These are phyloP conservation scores for Neurospora hispaniola DNA, from an alignment of 495 filamentous ascomycete genomes.

Conservation along the genomic window DNA sequence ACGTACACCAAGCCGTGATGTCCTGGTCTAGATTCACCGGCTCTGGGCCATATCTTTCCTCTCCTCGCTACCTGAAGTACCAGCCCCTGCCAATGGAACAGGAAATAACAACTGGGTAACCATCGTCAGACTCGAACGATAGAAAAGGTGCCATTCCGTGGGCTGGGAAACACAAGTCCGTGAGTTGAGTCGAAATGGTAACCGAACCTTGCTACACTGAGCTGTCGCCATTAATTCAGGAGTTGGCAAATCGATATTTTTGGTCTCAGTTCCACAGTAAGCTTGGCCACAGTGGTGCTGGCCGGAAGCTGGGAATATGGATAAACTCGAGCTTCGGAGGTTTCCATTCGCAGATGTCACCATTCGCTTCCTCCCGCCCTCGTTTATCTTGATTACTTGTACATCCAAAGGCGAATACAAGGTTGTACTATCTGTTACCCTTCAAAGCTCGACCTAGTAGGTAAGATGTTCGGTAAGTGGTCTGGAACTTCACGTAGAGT, in stretches of 20 bases:
- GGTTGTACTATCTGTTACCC: not conserved
- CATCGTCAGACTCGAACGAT: not conserved
- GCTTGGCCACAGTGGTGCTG: not conserved
- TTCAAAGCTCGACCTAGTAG: not conserved
- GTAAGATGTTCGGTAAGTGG: not conserved
- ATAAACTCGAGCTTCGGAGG: not conserved
- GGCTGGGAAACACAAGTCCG: not conserved
- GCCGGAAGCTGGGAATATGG: not conserved
- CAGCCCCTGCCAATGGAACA: not conserved
- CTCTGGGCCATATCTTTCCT: not conserved
- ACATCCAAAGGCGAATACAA: not conserved
- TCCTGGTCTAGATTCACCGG: not conserved
- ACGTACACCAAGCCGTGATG: not conserved
- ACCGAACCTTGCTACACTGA: not conserved
- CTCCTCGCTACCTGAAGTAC: not conserved
- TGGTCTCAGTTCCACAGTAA: not conserved
- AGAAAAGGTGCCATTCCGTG: not conserved
- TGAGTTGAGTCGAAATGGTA: not conserved
- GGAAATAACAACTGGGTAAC: not conserved
- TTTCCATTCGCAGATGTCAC: not conserved
- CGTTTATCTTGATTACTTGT: not conserved
- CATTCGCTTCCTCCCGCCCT: not conserved
- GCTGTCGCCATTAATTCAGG: not conserved
- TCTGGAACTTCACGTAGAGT: not conserved
- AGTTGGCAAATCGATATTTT: not conserved